Evolutionary conservation across 2,329 filamentous ascomycete genomes (phyloP).

Genomic region (Colletotrichum somersetense): DNA sequence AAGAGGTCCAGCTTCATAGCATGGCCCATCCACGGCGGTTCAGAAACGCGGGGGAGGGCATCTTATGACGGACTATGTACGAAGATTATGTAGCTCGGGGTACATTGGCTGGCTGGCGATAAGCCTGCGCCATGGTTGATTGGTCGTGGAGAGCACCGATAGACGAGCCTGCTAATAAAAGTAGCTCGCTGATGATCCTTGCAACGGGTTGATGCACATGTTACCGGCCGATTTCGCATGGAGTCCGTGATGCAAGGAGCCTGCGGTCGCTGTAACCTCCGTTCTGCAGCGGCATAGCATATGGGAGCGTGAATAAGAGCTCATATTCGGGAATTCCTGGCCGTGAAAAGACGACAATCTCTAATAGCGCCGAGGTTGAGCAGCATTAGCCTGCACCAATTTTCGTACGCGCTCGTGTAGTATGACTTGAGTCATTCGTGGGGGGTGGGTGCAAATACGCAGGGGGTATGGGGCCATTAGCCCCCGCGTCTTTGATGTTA

Average conservation of each 20-base stretch:
- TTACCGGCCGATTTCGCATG: constrained; percentile 1
- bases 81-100: not conserved
- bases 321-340: not conserved
- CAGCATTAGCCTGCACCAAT: not conserved
- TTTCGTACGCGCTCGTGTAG: not conserved
- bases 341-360: not conserved
- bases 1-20: constrained; percentile 3
- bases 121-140: constrained; percentile 25
- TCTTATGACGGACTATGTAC: constrained; percentile 29
- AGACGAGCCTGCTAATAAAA: constrained; percentile 9
- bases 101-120: constrained; percentile 22
- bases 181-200: constrained; percentile 19
- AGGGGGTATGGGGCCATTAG: not conserved
- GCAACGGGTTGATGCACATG: constrained; percentile 12
- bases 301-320: not conserved
- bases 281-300: not conserved
- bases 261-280: not conserved
- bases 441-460: not conserved
- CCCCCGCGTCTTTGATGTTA: not conserved
- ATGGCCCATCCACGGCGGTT: constrained; percentile 18
- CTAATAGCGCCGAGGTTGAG: not conserved
- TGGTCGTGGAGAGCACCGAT: constrained; percentile 3
- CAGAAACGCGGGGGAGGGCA: constrained; percentile 28
- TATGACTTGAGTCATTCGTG: not conserved
- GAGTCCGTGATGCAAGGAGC: not conserved